phyloP scores from a whole-genome alignment of 2,329 filamentous ascomycete genomes.

The Penicillium sp. region DNA sequence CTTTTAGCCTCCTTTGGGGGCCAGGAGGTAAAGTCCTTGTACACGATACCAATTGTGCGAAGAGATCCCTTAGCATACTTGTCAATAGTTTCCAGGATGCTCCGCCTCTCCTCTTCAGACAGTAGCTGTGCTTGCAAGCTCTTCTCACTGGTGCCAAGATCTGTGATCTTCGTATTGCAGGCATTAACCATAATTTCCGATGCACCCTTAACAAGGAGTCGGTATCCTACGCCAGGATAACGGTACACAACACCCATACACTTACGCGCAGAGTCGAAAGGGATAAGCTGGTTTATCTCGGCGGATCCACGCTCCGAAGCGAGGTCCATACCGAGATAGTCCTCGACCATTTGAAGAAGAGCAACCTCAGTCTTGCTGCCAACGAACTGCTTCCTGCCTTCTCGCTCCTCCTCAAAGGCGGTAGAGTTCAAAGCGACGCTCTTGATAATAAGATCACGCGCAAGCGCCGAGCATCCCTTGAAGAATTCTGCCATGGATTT shows the following conservation, averaged over 20 bases:
- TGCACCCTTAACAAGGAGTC: slow-evolving; percentile 54
- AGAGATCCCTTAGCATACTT: slow-evolving; percentile 61
- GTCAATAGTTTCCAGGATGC: slow-evolving; percentile 41
- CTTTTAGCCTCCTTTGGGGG: slow-evolving; percentile 62
- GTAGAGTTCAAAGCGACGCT: slow-evolving; percentile 63
- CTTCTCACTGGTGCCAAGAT: slow-evolving; percentile 33
- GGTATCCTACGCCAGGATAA: slow-evolving; percentile 43
- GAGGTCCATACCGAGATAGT: slow-evolving; percentile 70
- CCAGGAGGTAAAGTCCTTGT: slow-evolving; percentile 72
- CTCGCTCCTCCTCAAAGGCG: slow-evolving; percentile 75
- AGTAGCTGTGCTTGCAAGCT: slow-evolving; percentile 30
- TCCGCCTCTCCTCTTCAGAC: slow-evolving; percentile 30
- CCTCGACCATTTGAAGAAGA: slow-evolving; percentile 69
- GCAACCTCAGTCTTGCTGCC: slow-evolving; percentile 80
- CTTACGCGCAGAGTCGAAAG: slow-evolving; percentile 76
- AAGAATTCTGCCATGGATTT: slow-evolving; percentile 32
- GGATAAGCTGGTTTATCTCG: slow-evolving; percentile 68
- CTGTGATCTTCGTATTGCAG: slow-evolving; percentile 39
- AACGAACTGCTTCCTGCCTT: slow-evolving; percentile 68
- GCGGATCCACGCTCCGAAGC: slow-evolving; percentile 66
- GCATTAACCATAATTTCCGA: slow-evolving; percentile 50
- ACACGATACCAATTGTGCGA: slow-evolving; percentile 74
- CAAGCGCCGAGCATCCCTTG: slow-evolving; percentile 35
- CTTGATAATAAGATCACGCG: slow-evolving; percentile 44
- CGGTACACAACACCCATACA: slow-evolving; percentile 60